Base-by-base conservation (phyloP, 2,329 filamentous ascomycete genomes). In the Colletotrichum orchidophilum region DNA sequence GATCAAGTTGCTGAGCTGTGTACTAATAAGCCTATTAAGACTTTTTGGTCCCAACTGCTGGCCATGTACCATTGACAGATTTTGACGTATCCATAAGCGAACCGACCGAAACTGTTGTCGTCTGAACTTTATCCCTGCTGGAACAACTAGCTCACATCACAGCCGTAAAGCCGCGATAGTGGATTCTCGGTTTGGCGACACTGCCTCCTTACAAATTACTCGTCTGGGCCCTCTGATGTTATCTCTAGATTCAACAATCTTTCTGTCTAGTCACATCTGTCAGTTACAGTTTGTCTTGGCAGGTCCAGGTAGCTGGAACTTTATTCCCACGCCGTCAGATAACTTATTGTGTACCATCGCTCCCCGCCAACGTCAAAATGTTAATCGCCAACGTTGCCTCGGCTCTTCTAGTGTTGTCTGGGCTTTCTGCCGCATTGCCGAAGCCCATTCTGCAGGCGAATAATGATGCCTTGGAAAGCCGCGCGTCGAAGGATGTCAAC, bases 401-500 rank as follows among this genome's bases (percentile, higher is more conserved):
- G n/a, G 21, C 24, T 35, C 27, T 63, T 3, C 29, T 63, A 6
- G 15, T 55, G 2, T 24, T 63, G 0, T 63, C 35, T 18, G 50
- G 65, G 21, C 12, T 68, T 4, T 24, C 65, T 5, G 15, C n/a
- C 26, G 58, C 65, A 1, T 18, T 63, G 3, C 65, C 65, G 18
- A 12, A 13, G 9, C 18, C 39, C 18, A n/a, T 46, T 46, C 39
- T 18, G 18, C 29, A 63, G 18, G 18, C 57, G 6, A 61, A 39
- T 26, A 42, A 61, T 2, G 39, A 26, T 0, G 26, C n/a, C 12
- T 1, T 67, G n/a, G 65, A 68, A 11, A 29, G 35, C 4, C 66
- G 66, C 5, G 66, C 60, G 9, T 57, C 52, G 9, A 69, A 42
- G 7, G 35, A 46, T 8, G 61, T 69, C 66, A 65, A 69, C 7